These are phyloP conservation scores for Penicillium freii DNA, from an alignment of 2,329 filamentous ascomycete species.

Conservation along the genomic window DNA sequence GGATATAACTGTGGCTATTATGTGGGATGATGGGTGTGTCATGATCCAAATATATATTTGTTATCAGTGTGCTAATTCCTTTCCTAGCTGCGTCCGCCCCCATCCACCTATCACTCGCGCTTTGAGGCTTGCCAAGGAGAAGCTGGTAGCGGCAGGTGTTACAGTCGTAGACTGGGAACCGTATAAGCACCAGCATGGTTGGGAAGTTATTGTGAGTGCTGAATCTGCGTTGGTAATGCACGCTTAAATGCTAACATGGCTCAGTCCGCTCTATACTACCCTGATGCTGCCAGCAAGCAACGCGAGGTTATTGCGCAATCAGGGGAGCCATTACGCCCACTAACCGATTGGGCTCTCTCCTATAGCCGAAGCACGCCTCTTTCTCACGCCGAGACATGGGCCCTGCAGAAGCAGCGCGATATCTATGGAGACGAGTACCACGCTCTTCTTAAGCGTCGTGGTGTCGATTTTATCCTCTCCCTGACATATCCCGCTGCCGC, in stretches of 20 bases:
- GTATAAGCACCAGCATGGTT: constrained; percentile 34
- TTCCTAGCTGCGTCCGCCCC: constrained; percentile 54
- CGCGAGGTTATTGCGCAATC: constrained; percentile 35
- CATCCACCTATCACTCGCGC: constrained; percentile 53
- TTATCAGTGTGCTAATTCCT: neutral
- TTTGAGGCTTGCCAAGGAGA: constrained; percentile 21
- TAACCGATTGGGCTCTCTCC: constrained; percentile 44
- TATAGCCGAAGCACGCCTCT: constrained; percentile 25
- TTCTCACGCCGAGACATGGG: constrained; percentile 31
- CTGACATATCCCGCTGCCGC: constrained; percentile 31
- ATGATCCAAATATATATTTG: neutral
- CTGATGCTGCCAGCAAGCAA: constrained; percentile 41
- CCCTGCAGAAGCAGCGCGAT: constrained; percentile 29
- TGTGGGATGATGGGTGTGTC: constrained; percentile 60
- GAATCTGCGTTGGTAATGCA: neutral
- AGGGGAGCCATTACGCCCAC: constrained; percentile 46
- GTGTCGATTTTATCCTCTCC: constrained; percentile 35
- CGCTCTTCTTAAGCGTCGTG: constrained; percentile 28
- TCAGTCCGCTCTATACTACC: constrained; percentile 49
- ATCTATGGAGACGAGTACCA: constrained; percentile 34
- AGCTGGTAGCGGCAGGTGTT: constrained; percentile 46
- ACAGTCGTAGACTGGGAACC: constrained; percentile 41
- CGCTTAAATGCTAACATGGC: constrained; percentile 28
- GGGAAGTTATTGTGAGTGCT: constrained; percentile 35
- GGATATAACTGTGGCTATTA: constrained; percentile 52